These are phyloP conservation scores for Endotrypanum monterogeii DNA, from an alignment of 208 protist species.

Conservation along the genomic window DNA sequence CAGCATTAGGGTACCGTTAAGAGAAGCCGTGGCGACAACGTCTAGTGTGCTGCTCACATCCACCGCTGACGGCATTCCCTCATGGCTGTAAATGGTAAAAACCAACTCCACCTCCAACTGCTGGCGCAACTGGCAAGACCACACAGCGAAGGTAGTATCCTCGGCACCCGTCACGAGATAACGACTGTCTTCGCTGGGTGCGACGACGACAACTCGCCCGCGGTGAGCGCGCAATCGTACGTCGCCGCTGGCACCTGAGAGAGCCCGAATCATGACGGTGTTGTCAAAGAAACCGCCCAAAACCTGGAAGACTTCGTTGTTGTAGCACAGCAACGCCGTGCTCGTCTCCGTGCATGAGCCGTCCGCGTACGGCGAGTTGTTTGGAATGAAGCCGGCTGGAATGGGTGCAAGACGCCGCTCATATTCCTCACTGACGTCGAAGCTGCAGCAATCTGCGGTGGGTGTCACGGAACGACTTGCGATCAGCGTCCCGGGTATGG, in stretches of 20 bases:
- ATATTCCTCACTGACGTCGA: constrained; percentile 66
- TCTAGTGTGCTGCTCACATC: constrained; percentile 74
- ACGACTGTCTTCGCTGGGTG: constrained; percentile 64
- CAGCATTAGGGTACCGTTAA: constrained; percentile 83
- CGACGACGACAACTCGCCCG: constrained; percentile 71
- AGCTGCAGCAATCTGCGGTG: constrained; percentile 31
- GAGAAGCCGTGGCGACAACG: constrained; percentile 80
- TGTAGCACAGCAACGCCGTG: constrained; percentile 66
- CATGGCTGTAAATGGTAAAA: constrained; percentile 86
- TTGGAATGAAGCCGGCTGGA: constrained; percentile 61
- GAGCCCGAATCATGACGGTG: constrained; percentile 65
- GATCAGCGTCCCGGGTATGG: neutral
- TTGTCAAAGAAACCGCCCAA: constrained; percentile 87
- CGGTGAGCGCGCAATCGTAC: constrained; percentile 75
- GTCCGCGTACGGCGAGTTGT: constrained; percentile 35
- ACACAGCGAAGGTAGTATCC: constrained; percentile 93
- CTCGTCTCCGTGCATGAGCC: constrained; percentile 62
- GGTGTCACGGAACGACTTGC: neutral
- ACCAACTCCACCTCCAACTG: constrained; percentile 61
- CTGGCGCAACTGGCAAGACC: constrained; percentile 57
- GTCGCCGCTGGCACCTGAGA: constrained; percentile 46
- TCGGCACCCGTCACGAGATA: constrained; percentile 86
- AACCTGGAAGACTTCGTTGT: constrained; percentile 68
- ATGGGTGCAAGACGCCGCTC: constrained; percentile 59
- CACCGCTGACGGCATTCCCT: constrained; percentile 78